A percentile compares a stretch with the other conserved stretches of the same genome.
Evolutionary conservation across 116 monocot genomes (phyloP).

Genomic region (Dioscorea cayenensis): DNA sequence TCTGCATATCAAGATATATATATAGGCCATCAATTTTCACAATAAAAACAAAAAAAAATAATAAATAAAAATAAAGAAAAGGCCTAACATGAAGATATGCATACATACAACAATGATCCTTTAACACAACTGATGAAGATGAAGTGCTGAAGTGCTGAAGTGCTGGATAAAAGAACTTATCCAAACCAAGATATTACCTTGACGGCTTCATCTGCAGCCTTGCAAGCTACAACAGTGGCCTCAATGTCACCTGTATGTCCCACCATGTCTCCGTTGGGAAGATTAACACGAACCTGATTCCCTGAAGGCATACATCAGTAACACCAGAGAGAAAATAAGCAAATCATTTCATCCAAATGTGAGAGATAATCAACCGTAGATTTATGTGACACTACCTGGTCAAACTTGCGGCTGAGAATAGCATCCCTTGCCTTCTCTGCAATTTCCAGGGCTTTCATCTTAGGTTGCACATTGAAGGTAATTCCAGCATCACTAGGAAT

Average conservation of each 20-base stretch:
- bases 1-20: conserved; percentile 22
- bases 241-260: conserved; percentile 99
- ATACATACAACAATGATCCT: no score
- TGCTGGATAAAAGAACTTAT: no score
- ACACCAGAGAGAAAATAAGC: no score
- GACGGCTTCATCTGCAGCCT: conserved; percentile 87
- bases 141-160: no score
- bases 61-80: no score
- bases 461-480: conserved; percentile 90
- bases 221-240: conserved; percentile 91
- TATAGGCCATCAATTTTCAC: neutral
- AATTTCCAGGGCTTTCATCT: conserved; percentile 97
- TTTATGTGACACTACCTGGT: conserved; percentile 53
- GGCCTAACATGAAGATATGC: no score
- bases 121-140: no score
- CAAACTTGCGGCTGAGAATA: conserved; percentile 83
- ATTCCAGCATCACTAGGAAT: conserved; percentile 93
- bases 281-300: conserved; percentile 95
- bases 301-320: conserved; percentile 9
- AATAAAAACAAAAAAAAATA: no score
- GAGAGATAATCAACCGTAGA: no score
- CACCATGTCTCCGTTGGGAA: conserved; percentile 96
- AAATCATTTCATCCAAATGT: no score
- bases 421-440: conserved; percentile 91
- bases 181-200: conserved; percentile 46